Evolutionary conservation across 257 asterid genomes (phyloP).

Genomic region (Plectranthus barbatus): DNA sequence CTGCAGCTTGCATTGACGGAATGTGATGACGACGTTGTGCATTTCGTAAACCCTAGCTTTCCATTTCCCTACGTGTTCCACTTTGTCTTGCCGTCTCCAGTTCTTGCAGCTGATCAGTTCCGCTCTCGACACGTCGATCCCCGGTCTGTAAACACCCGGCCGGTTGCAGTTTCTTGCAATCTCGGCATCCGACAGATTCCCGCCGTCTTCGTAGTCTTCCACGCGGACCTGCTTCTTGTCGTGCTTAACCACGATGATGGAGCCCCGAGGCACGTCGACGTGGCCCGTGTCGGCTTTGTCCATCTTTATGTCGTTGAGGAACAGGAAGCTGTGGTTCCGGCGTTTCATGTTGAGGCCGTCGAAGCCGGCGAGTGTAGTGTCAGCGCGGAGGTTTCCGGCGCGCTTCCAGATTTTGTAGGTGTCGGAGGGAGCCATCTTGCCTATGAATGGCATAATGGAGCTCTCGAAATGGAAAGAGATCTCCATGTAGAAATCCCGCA

Average conservation of each 20-base stretch:
- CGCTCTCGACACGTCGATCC: conserved; percentile 85
- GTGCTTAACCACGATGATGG: conserved; percentile 61
- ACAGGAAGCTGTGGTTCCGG: conserved; percentile 75
- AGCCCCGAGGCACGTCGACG: conserved; percentile 40
- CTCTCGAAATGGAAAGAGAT: conserved; percentile 86
- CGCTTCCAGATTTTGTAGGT: conserved; percentile 91
- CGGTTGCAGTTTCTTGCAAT: conserved; percentile 49
- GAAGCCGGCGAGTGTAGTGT: conserved; percentile 74
- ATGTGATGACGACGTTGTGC: conserved; percentile 61
- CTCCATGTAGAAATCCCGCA: conserved; percentile 97
- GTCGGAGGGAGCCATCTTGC: conserved; percentile 83
- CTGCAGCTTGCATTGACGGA: conserved; percentile 63
- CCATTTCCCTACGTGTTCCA: conserved; percentile 70
- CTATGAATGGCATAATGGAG: conserved; percentile 81
- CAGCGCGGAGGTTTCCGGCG: conserved; percentile 84
- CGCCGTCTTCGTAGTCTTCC: conserved; percentile 54
- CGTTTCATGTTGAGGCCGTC: conserved; percentile 86
- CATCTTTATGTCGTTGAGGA: conserved; percentile 44
- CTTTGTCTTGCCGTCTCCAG: conserved; percentile 74
- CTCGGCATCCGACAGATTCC: conserved; percentile 48
- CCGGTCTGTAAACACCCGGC: conserved; percentile 69
- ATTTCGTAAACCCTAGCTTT: conserved; percentile 86
- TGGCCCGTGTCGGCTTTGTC: conserved; percentile 12
- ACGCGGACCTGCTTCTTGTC: conserved; percentile 58
- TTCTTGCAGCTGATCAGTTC: conserved; percentile 62